These are phyloP conservation scores for Odontarrhena argentea DNA, from an alignment of 345 rosid genomes.

Conservation along the genomic window DNA sequence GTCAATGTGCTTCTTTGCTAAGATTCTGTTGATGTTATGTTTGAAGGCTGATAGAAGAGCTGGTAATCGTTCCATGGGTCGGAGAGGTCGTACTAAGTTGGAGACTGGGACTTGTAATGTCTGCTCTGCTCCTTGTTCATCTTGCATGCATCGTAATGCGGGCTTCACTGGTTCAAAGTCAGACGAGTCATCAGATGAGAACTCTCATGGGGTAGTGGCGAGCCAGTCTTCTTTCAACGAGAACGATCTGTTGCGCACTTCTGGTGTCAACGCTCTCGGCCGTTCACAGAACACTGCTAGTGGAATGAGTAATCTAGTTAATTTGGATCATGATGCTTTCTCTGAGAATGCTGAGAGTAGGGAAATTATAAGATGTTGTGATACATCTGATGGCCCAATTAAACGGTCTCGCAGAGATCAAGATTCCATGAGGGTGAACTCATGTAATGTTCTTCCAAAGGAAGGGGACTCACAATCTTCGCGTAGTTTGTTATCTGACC, in stretches of 20 bases:
- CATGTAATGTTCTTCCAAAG: neutral
- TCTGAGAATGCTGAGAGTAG: conserved; percentile 63
- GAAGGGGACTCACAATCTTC: conserved; percentile 26
- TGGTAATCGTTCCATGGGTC: conserved; percentile 40
- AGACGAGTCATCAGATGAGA: conserved; percentile 69
- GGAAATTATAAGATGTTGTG: conserved; percentile 48
- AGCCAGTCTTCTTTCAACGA: conserved; percentile 62
- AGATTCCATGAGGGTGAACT: conserved; percentile 42
- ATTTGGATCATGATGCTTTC: conserved; percentile 54
- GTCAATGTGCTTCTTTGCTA: neutral
- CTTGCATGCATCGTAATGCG: conserved; percentile 68
- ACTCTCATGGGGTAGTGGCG: conserved; percentile 49
- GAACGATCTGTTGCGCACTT: conserved; percentile 42
- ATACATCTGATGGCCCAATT: conserved; percentile 44
- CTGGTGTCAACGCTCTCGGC: conserved; percentile 37
- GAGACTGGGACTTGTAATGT: conserved; percentile 81
- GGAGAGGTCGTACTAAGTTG: conserved; percentile 43
- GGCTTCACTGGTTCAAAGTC: conserved; percentile 53
- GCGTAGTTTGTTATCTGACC: neutral
- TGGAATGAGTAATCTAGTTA: conserved; percentile 60
- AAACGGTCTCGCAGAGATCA: conserved; percentile 42
- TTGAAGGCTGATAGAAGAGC: conserved; percentile 36
- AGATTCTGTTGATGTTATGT: conserved; percentile 13
- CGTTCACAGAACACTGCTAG: conserved; percentile 45
- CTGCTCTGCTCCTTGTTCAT: conserved; percentile 81